Evolutionary conservation across 192 early-diverging fungal species (phyloP).

Genomic region (Helicostylum pulchrum): DNA sequence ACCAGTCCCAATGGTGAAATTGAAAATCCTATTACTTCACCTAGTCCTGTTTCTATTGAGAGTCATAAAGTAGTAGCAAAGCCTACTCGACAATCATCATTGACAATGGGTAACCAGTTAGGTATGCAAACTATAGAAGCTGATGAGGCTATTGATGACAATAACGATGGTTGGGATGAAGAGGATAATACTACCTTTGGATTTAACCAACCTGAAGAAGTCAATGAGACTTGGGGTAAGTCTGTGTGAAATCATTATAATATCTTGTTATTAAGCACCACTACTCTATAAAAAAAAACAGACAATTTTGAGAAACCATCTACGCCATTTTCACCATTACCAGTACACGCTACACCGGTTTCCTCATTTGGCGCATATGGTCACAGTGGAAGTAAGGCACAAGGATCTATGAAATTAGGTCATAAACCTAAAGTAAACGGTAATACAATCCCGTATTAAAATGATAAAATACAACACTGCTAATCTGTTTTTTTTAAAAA

Average conservation of each 20-base stretch:
- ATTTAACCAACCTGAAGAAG: slow-evolving; percentile 21
- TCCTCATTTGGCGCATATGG: slow-evolving; percentile 20
- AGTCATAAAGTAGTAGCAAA: neutral
- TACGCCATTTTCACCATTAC: neutral
- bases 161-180: slow-evolving; percentile 18
- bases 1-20: slow-evolving; percentile 36
- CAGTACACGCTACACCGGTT: slow-evolving; percentile 6
- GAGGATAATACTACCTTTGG: slow-evolving; percentile 19
- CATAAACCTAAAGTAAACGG: slow-evolving; percentile 13
- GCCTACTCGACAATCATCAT: neutral
- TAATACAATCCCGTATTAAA: too few relatives aligned
- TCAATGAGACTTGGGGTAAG: slow-evolving; percentile 36
- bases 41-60: slow-evolving; percentile 15
- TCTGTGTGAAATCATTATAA: too few relatives aligned
- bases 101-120: neutral
- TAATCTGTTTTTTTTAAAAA: neutral
- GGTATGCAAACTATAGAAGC: slow-evolving; percentile 1
- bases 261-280: too few relatives aligned
- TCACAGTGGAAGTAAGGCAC: neutral
- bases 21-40: slow-evolving; percentile 5
- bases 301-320: neutral
- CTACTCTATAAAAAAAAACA: neutral
- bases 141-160: slow-evolving; percentile 13
- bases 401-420: slow-evolving; percentile 22
- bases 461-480: neutral